Conservation (phyloP, 2,329 filamentous ascomycete species). For the Tolypocladium endophyticum region DNA sequence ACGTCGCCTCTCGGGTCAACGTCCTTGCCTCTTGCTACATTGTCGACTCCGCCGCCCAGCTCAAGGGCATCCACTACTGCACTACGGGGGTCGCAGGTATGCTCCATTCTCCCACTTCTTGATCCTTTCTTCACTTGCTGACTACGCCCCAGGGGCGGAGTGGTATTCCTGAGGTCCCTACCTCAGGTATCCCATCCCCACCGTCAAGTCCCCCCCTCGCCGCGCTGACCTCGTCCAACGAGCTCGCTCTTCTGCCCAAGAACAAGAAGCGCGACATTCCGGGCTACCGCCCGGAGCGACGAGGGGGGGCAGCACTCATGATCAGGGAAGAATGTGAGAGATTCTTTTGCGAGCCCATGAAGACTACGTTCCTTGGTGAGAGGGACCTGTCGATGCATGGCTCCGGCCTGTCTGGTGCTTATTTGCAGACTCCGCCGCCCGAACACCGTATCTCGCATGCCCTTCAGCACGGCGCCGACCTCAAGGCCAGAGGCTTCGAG, state of each 20-base stretch:
- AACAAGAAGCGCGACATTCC: constrained; percentile 32
- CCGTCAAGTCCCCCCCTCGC: constrained; percentile 83
- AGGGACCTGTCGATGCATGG: constrained; percentile 63
- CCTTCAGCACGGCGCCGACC: constrained; percentile 16
- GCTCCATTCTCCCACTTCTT: constrained; percentile 13
- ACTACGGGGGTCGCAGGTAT: constrained; percentile 77
- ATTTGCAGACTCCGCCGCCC: constrained; percentile 43
- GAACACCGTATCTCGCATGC: constrained; percentile 31
- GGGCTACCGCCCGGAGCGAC: constrained; percentile 37
- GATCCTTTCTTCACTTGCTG: constrained; percentile 4
- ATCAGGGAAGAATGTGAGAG: constrained; percentile 99
- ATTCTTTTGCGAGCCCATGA: constrained; percentile 97
- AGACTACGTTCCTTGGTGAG: constrained; percentile 92
- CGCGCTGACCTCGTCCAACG: constrained; percentile 57
- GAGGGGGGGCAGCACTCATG: constrained; percentile 89
- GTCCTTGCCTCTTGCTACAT: constrained; percentile 89
- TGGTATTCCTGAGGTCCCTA: constrained; percentile 91
- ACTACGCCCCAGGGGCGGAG: constrained; percentile 53
- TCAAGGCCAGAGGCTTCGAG: constrained; percentile 18
- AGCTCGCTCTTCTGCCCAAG: constrained; percentile 55
- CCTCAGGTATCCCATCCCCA: constrained; percentile 75
- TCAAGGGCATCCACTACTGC: constrained; percentile 89
- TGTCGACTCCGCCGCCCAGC: constrained; percentile 60
- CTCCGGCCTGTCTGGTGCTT: constrained; percentile 79
- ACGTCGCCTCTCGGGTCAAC: constrained; percentile 53